Evolutionary conservation across 1,139 yeast species (phyloP).

Genomic region (Diutina mesorugosa): DNA sequence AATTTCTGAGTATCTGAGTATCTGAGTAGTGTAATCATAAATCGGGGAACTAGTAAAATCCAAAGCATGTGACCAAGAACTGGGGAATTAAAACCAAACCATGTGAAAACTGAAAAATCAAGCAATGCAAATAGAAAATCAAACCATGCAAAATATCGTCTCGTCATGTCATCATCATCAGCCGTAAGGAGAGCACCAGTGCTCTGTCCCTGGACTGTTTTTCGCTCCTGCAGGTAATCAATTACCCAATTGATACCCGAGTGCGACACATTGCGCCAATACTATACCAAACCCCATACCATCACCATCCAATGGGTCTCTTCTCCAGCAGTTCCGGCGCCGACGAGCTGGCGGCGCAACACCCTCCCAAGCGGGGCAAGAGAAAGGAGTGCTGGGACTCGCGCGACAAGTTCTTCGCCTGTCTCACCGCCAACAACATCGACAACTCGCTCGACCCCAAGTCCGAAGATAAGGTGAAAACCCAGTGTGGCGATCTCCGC

Average conservation of each 20-base stretch:
- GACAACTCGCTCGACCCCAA: conserved; percentile 33
- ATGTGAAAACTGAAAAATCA: not conserved
- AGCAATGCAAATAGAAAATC: not conserved
- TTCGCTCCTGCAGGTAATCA: not conserved
- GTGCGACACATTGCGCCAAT: too few species aligned
- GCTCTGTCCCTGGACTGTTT: not conserved
- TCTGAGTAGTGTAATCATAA: not conserved
- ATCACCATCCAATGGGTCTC: conserved; percentile 18
- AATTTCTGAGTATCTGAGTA: not conserved
- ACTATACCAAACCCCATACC: not conserved
- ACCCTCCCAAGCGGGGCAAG: conserved; percentile 28
- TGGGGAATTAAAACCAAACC: not conserved
- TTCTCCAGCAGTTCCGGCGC: conserved; percentile 17
- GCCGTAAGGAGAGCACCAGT: not conserved
- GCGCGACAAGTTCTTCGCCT: conserved; percentile 28
- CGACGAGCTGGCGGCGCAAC: conserved; percentile 2
- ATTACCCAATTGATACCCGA: not conserved
- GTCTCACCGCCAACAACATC: conserved; percentile 25
- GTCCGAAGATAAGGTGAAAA: conserved; percentile 17
- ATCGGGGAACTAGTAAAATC: not conserved
- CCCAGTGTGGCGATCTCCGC: conserved; percentile 23
- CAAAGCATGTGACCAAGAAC: too few species aligned
- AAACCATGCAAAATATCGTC: not conserved
- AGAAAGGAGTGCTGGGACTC: conserved; percentile 33
- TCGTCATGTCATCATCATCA: not conserved